Percentiles rank a stretch among this genome's conserved stretches.
These are phyloP conservation scores for Puccinia triticina DNA, from an alignment of 1,284 basidiomycete species.

Conservation along the genomic window DNA sequence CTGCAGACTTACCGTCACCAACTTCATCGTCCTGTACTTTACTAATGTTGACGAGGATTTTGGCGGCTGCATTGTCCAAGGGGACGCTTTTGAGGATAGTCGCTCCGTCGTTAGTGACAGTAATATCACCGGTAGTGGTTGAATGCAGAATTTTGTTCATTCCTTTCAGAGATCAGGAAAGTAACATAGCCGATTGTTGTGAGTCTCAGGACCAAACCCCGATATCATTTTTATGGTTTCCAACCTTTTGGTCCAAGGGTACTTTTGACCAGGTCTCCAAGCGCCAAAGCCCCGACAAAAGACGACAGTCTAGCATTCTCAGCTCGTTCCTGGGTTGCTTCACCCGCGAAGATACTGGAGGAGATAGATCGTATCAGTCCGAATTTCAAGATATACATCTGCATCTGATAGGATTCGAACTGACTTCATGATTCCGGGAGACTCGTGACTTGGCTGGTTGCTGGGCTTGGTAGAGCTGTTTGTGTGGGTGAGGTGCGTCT, in stretches of 20 bases:
- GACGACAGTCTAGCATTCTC: constrained; percentile 96
- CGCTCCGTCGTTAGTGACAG: constrained; percentile 97
- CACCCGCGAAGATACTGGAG: constrained; percentile 48
- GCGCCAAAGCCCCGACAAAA: constrained; percentile 93
- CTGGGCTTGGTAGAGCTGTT: neutral
- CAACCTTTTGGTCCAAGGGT: constrained; percentile 91
- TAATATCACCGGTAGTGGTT: constrained; percentile 84
- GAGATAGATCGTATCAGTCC: neutral
- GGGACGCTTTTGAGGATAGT: constrained; percentile 97
- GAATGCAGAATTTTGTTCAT: constrained; percentile 97
- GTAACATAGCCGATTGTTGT: neutral
- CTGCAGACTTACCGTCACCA: constrained; percentile 72
- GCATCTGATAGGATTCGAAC: neutral
- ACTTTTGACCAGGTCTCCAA: constrained; percentile 97
- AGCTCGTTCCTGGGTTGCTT: constrained; percentile 97
- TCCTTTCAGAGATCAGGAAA: constrained; percentile 28
- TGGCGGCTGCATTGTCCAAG: constrained; percentile 97
- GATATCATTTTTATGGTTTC: neutral
- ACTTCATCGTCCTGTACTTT: constrained; percentile 99
- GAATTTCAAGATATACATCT: too few relatives aligned
- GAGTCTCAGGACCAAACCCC: neutral
- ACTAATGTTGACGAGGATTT: constrained; percentile 99
- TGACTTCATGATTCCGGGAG: neutral
- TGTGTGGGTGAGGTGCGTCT: too few relatives aligned
- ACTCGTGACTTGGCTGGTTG: neutral